Evolutionary conservation across 139 green algal genomes (phyloP).

Genomic region (Picochlorum costavermella): DNA sequence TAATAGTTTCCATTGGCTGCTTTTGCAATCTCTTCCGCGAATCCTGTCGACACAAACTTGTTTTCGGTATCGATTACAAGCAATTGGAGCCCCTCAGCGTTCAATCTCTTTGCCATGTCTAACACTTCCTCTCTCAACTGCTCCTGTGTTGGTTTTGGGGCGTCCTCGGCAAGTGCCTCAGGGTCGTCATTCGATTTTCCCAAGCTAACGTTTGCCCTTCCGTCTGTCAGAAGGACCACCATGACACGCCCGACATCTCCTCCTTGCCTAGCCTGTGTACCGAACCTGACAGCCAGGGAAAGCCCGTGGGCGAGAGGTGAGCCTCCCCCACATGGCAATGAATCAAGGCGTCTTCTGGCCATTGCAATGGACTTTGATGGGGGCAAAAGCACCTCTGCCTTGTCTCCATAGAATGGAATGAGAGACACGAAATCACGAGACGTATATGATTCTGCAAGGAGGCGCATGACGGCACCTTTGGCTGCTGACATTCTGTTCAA

Average conservation of each 20-base stretch:
- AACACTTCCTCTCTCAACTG: constrained; percentile 65
- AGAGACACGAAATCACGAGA: constrained; percentile 90
- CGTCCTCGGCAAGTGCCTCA: constrained; percentile 72
- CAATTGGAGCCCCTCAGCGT: constrained; percentile 65
- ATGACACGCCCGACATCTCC: constrained; percentile 92
- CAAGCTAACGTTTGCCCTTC: constrained; percentile 89
- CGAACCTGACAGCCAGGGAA: constrained; percentile 62
- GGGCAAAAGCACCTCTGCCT: constrained; percentile 94
- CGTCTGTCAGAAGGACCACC: constrained; percentile 96
- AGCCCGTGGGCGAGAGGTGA: constrained; percentile 94
- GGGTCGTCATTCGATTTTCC: constrained; percentile 87
- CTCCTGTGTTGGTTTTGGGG: constrained; percentile 54
- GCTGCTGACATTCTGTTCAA: constrained; percentile 97
- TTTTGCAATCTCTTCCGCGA: constrained; percentile 96
- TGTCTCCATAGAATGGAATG: constrained; percentile 97
- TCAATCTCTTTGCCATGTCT: constrained; percentile 84
- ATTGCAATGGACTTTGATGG: constrained; percentile 97
- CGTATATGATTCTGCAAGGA: constrained; percentile 91
- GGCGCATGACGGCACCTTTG: constrained; percentile 92
- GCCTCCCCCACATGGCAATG: constrained; percentile 92
- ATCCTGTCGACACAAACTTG: constrained; percentile 98
- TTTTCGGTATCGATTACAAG: constrained; percentile 93
- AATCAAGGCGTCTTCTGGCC: constrained; percentile 87
- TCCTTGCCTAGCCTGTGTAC: constrained; percentile 55
- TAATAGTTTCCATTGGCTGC: constrained; percentile 64